A percentile compares a stretch with the other conserved stretches of the same genome.
Conservation (phyloP, 202 grass and related monocot species). For the Brachypodium distachyon region DNA sequence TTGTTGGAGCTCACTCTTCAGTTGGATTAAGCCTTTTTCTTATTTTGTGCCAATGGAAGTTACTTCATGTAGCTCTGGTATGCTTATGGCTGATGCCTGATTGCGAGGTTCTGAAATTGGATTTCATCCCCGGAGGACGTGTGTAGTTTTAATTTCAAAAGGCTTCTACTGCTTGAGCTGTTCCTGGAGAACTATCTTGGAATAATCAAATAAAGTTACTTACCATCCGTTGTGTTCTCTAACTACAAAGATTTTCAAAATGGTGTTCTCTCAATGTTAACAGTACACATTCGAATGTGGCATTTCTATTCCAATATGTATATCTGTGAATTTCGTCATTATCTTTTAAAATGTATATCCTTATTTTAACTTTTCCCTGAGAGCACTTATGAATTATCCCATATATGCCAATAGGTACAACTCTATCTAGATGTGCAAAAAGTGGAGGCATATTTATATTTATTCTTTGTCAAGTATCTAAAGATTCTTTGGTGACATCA, state of each 20-base stretch:
- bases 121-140: neutral
- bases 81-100: neutral
- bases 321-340: neutral
- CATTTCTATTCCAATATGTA: neutral
- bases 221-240: neutral
- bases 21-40: neutral
- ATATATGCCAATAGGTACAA: neutral
- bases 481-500: conserved; percentile 18
- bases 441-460: neutral
- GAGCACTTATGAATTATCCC: neutral
- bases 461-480: neutral
- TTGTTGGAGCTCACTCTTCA: neutral
- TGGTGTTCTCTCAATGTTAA: neutral
- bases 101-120: neutral
- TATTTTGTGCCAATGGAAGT: neutral
- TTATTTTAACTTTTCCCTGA: too few relatives aligned
- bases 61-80: neutral
- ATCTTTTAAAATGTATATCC: too few relatives aligned
- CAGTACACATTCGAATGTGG: too few relatives aligned
- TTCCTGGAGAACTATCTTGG: neutral
- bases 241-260: neutral
- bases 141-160: neutral
- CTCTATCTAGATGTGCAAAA: neutral
- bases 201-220: neutral
- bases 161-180: neutral